Evolutionary conservation across 768 basidiomycete species (phyloP).

Genomic region (Mycena sanguinolenta): DNA sequence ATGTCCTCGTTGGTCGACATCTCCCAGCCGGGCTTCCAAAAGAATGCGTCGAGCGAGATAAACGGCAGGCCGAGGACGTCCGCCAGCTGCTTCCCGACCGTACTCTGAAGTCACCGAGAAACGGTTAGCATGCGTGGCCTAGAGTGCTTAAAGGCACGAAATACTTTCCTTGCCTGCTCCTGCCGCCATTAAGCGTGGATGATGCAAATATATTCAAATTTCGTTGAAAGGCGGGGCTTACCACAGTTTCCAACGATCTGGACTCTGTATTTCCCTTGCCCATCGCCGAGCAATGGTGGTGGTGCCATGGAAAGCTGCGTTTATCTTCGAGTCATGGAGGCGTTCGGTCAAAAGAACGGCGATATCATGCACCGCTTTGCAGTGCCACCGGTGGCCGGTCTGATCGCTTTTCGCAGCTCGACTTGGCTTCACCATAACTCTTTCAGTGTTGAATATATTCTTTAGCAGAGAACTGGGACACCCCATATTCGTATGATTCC

Average conservation of each 20-base stretch:
- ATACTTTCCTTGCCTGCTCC: constrained; percentile 56
- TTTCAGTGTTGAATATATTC: too few species aligned
- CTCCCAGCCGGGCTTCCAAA: constrained; percentile 55
- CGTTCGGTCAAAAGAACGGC: background rate
- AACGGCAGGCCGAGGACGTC: constrained; percentile 49
- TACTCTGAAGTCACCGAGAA: constrained; percentile 47
- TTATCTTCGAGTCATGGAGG: background rate
- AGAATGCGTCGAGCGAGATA: constrained; percentile 51
- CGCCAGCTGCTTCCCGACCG: constrained; percentile 53
- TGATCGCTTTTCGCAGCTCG: too few species aligned
- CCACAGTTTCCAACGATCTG: constrained; percentile 67
- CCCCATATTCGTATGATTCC: too few species aligned
- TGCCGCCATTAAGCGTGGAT: constrained; percentile 29
- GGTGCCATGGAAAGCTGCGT: constrained; percentile 19
- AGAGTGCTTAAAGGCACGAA: background rate
- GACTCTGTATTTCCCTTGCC: constrained; percentile 59
- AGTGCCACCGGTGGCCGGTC: too few species aligned
- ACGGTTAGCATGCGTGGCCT: background rate
- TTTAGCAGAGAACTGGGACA: too few species aligned
- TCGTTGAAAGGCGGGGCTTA: constrained; percentile 40
- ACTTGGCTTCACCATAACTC: too few species aligned
- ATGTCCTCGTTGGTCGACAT: constrained; percentile 38
- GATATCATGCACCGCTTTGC: too few species aligned
- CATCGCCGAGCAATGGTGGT: constrained; percentile 59
- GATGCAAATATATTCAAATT: constrained; percentile 9